These are phyloP conservation scores for Papilionanthe hybrid DNA, from an alignment of 116 monocot species.

Conservation along the genomic window DNA sequence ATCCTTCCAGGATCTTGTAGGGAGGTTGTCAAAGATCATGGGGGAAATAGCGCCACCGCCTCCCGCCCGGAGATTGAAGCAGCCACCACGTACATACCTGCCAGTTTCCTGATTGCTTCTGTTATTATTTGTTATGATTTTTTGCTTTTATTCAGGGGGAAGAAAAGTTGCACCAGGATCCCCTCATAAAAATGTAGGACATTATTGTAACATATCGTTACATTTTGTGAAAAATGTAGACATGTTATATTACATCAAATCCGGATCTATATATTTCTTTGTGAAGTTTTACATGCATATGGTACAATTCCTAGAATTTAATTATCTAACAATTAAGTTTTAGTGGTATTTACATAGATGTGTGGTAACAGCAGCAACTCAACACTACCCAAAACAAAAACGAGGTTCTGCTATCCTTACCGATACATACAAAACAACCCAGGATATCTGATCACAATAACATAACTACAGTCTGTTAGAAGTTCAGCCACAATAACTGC, in stretches of 20 bases:
- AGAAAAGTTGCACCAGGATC: not conserved
- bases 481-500: no score
- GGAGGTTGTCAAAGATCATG: slow-evolving; percentile 5
- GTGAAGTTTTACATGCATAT: no score
- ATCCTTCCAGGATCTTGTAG: slow-evolving; percentile 18
- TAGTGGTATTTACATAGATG: no score
- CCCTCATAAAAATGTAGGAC: not conserved
- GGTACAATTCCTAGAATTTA: no score
- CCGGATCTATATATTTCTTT: not conserved
- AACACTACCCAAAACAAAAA: no score
- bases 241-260: not conserved
- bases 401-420: no score
- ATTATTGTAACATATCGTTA: not conserved
- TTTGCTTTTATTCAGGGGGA: no score
- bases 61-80: slow-evolving; percentile 4
- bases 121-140: not conserved
- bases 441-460: no score
- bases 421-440: no score
- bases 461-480: no score
- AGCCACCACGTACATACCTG: not conserved
- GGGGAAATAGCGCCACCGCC: not conserved
- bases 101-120: not conserved
- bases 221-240: not conserved
- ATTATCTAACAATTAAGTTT: no score
- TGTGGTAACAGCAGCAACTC: no score